These are phyloP conservation scores for Pharnaceum exiguum DNA, from an alignment of 148 eudicot species.

Conservation along the genomic window DNA sequence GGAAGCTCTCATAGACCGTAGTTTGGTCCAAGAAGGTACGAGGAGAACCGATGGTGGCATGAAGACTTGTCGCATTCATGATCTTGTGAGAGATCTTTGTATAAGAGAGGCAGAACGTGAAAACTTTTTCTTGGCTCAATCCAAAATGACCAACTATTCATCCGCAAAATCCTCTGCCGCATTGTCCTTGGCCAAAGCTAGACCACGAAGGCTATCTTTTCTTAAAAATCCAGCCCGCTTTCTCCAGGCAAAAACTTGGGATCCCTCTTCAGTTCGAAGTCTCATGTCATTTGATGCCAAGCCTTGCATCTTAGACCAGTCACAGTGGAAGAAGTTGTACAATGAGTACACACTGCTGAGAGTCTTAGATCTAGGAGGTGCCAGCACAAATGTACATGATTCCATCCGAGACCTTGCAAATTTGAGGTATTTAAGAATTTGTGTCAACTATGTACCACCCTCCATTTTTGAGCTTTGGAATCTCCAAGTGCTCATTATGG, in stretches of 20 bases:
- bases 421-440: constrained; percentile 16
- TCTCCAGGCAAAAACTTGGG: neutral
- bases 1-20: constrained; percentile 12
- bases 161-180: too few species aligned
- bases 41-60: constrained; percentile 18
- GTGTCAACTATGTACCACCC: neutral
- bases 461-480: constrained; percentile 8
- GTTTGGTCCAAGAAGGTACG: constrained; percentile 20
- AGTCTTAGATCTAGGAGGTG: constrained; percentile 17
- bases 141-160: neutral
- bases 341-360: constrained; percentile 6
- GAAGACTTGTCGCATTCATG: constrained; percentile 21
- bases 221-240: neutral
- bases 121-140: constrained; percentile 7
- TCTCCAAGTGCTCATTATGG: constrained; percentile 14
- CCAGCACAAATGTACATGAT: neutral
- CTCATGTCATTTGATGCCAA: constrained; percentile 8
- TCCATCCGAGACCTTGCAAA: neutral
- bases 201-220: constrained; percentile 9
- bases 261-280: constrained; percentile 5
- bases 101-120: constrained; percentile 7
- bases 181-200: neutral
- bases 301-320: neutral
- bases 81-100: constrained; percentile 13
- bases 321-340: constrained; percentile 9